Conservation (phyloP, 2,329 filamentous ascomycete species). For the Pleoardoris graminearum region DNA sequence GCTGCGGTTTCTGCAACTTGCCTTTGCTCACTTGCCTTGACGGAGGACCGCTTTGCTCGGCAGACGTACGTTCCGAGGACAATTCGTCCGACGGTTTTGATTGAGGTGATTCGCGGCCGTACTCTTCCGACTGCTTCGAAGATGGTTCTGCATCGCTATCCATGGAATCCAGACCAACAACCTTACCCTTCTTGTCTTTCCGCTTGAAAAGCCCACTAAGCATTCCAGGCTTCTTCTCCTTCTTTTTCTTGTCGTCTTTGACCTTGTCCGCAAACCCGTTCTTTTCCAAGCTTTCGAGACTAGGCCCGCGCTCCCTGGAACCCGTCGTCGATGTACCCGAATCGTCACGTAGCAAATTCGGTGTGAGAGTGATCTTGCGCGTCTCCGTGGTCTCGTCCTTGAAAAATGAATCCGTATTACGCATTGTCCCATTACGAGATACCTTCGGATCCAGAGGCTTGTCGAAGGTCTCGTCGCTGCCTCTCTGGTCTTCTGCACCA, state of each 20-base stretch:
- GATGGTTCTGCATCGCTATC: constrained; percentile 50
- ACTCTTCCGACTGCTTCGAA: constrained; percentile 45
- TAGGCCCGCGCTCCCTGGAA: constrained; percentile 59
- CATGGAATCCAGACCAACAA: constrained; percentile 36
- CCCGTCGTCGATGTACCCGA: constrained; percentile 47
- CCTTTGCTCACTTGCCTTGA: constrained; percentile 43
- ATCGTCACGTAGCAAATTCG: constrained; percentile 87
- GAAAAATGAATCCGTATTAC: constrained; percentile 96
- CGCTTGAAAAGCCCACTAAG: constrained; percentile 70
- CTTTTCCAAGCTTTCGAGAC: constrained; percentile 77
- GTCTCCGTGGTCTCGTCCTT: constrained; percentile 94
- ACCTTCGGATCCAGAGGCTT: constrained; percentile 47
- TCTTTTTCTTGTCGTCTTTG: constrained; percentile 76
- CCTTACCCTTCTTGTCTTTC: constrained; percentile 63
- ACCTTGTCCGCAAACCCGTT: constrained; percentile 62
- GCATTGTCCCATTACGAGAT: constrained; percentile 81
- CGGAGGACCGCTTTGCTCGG: constrained; percentile 33
- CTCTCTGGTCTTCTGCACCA: constrained; percentile 54
- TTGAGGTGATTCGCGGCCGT: constrained; percentile 39
- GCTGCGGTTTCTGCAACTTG: constrained; percentile 44
- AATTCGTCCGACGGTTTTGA: constrained; percentile 38
- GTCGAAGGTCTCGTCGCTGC: constrained; percentile 69
- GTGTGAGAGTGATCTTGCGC: constrained; percentile 95
- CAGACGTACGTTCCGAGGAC: constrained; percentile 29
- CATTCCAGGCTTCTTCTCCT: constrained; percentile 70